Percentiles rank a stretch among this genome's conserved stretches.
These are phyloP conservation scores for Trichophyton rubrum DNA, from an alignment of 2,329 filamentous ascomycete genomes.

Conservation along the genomic window DNA sequence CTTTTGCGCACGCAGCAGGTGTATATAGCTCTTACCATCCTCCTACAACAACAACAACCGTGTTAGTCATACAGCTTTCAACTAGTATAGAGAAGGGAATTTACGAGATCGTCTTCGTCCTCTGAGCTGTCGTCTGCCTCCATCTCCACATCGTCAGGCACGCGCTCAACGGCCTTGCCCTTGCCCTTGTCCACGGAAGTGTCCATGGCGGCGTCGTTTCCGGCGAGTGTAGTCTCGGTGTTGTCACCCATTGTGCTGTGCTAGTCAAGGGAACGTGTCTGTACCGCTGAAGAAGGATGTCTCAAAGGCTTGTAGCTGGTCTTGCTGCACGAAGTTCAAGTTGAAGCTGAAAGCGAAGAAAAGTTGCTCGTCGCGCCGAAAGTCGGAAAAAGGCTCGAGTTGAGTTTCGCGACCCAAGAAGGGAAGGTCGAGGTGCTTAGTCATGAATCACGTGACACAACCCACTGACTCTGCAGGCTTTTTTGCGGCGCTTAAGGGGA, in stretches of 20 bases:
- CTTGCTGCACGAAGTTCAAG: too few relatives aligned
- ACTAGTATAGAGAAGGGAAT: slow-evolving; percentile 9
- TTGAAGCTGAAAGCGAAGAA: too few relatives aligned
- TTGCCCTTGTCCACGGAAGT: slow-evolving; percentile 61
- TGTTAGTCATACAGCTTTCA: neutral
- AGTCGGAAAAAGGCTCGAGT: too few relatives aligned
- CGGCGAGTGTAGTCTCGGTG: slow-evolving; percentile 18
- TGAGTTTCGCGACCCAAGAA: too few relatives aligned
- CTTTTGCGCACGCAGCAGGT: neutral
- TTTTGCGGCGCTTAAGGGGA: too few relatives aligned
- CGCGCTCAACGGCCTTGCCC: slow-evolving; percentile 58
- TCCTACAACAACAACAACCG: neutral
- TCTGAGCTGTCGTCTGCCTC: slow-evolving; percentile 56
- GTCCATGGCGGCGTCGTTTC: slow-evolving; percentile 26
- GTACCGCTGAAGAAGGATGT: too few relatives aligned
- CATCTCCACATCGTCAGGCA: slow-evolving; percentile 51
- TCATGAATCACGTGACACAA: too few relatives aligned
- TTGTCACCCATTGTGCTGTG: slow-evolving; percentile 24
- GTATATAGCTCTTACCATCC: neutral
- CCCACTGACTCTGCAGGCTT: too few relatives aligned
- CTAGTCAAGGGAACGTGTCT: neutral
- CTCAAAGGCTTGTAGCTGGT: neutral
- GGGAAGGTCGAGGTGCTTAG: too few relatives aligned
- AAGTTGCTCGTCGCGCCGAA: too few relatives aligned
- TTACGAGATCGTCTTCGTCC: slow-evolving; percentile 30